Evolutionary conservation across 129 eudicot genomes (phyloP).

Genomic region (Scalesia atractyloides): DNA sequence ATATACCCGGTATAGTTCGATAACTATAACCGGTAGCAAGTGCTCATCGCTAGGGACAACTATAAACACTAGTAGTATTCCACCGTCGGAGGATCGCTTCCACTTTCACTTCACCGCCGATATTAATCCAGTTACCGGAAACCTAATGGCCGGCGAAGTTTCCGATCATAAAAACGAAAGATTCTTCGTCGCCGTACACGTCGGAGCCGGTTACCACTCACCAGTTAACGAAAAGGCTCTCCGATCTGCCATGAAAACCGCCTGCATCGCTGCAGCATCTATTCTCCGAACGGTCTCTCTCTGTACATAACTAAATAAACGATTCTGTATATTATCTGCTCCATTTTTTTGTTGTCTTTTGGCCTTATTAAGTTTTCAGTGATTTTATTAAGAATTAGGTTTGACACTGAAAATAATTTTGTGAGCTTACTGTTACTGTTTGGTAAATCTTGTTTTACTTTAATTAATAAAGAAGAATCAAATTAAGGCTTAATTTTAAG

Average conservation of each 20-base stretch:
- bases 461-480: too few species aligned
- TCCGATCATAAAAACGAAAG: constrained; percentile 33
- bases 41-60: too few species aligned
- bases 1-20: too few species aligned
- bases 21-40: too few species aligned
- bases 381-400: constrained; percentile 1
- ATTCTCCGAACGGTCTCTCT: constrained; percentile 61
- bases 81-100: constrained; percentile 4
- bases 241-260: constrained; percentile 90
- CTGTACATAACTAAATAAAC: constrained; percentile 6
- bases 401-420: constrained; percentile 1
- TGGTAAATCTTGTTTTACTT: too few species aligned
- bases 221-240: constrained; percentile 86
- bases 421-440: too few species aligned
- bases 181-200: constrained; percentile 95
- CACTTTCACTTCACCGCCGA: constrained; percentile 10
- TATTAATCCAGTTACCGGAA: constrained; percentile 1
- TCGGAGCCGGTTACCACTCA: constrained; percentile 95
- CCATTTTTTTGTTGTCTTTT: neutral
- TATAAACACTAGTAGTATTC: too few species aligned
- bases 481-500: constrained; percentile 8
- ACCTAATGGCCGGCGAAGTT: constrained; percentile 50
- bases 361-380: neutral
- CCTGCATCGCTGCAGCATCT: constrained; percentile 86
- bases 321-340: neutral